Evolutionary conservation across 345 rosid species (phyloP).

Genomic region (Eucalyptus regnans): DNA sequence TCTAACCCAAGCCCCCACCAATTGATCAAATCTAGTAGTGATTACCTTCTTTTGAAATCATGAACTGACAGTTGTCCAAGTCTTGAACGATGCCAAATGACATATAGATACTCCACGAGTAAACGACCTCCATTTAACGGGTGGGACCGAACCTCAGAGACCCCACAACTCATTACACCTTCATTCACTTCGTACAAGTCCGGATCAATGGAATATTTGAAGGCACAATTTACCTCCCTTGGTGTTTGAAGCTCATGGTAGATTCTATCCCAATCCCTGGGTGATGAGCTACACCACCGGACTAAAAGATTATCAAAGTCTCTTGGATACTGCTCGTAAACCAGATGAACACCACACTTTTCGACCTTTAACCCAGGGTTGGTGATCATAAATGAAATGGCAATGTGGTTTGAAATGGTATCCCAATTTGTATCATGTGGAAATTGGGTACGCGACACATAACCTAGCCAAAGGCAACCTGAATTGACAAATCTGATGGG

Average conservation of each 20-base stretch:
- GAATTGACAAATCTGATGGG: neutral
- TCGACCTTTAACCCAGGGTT: neutral
- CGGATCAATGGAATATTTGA: rapidly evolving
- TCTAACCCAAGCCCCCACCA: rapidly evolving
- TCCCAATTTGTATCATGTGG: neutral
- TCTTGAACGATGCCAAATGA: rapidly evolving
- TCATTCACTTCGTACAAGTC: rapidly evolving
- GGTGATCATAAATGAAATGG: neutral
- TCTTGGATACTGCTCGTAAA: rapidly evolving
- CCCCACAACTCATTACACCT: neutral
- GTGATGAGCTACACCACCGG: rapidly evolving
- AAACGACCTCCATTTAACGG: rapidly evolving
- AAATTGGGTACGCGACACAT: neutral
- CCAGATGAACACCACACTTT: neutral
- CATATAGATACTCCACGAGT: rapidly evolving
- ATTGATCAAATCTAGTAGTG: no score
- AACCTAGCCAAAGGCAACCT: neutral
- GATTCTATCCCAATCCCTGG: neutral
- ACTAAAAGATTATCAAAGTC: rapidly evolving
- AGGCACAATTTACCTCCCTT: rapidly evolving
- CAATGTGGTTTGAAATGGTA: neutral
- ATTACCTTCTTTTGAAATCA: no score
- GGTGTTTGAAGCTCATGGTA: neutral
- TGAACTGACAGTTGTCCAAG: rapidly evolving
- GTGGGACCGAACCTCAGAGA: rapidly evolving